Conservation (phyloP, 768 basidiomycete species). For the Psilocybe cubensis region DNA sequence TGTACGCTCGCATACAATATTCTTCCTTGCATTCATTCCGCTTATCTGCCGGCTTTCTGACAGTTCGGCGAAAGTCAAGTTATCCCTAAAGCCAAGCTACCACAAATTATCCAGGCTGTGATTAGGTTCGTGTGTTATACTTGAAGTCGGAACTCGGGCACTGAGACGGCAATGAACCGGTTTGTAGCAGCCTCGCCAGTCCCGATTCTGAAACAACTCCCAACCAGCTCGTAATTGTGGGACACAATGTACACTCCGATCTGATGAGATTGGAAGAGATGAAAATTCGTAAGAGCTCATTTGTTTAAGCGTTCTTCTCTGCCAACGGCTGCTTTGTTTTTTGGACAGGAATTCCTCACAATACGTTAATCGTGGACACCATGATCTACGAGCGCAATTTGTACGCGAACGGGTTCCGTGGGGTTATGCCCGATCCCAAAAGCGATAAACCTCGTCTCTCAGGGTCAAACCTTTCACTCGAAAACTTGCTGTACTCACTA, state of each 20-base stretch:
- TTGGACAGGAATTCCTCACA: conserved; percentile 68
- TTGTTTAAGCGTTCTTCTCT: conserved; percentile 5
- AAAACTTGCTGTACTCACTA: conserved; percentile 64
- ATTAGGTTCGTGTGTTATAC: conserved; percentile 53
- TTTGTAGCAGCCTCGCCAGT: conserved; percentile 66
- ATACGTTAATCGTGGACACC: conserved; percentile 70
- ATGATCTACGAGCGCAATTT: conserved; percentile 65
- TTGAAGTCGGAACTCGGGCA: not conserved
- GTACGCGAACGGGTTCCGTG: conserved; percentile 59
- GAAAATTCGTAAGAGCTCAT: conserved; percentile 66
- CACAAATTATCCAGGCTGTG: conserved; percentile 71
- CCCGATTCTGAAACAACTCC: conserved; percentile 76
- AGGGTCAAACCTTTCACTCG: conserved; percentile 63
- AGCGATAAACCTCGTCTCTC: conserved; percentile 53
- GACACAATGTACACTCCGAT: conserved; percentile 57
- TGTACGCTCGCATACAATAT: conserved; percentile 44
- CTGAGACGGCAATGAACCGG: conserved; percentile 12
- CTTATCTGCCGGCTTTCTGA: conserved; percentile 14
- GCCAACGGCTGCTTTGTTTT: not conserved
- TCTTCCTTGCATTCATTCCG: conserved; percentile 22
- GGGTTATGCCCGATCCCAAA: conserved; percentile 63
- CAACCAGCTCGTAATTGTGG: conserved; percentile 75
- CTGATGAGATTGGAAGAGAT: conserved; percentile 73
- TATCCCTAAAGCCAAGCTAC: conserved; percentile 65
- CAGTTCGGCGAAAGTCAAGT: conserved; percentile 84